Percentiles rank a stretch among this genome's conserved stretches.
Evolutionary conservation across 2,329 filamentous ascomycete genomes (phyloP).

Genomic region (Botrytis hyacinthi): DNA sequence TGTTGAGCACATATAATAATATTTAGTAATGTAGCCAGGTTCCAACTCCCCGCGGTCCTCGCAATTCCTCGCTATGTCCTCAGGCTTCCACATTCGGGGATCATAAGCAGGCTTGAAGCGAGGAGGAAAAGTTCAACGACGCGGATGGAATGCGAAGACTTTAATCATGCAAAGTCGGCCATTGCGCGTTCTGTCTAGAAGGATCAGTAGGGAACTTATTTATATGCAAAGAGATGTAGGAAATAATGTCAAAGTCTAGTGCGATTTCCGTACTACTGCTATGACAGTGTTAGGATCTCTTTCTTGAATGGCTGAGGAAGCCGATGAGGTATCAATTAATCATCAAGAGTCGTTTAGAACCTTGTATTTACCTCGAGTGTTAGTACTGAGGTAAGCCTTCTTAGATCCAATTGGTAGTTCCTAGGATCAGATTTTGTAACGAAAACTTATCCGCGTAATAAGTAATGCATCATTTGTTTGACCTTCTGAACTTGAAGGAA

Average conservation of each 20-base stretch:
- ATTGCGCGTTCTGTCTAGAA: not conserved
- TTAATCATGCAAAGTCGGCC: not conserved
- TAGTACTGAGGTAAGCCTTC: not conserved
- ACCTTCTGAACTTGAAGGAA: not conserved
- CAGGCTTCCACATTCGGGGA: too few species aligned
- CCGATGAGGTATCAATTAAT: not conserved
- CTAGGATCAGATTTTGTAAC: not conserved
- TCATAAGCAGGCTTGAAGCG: not conserved
- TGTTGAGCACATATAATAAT: not conserved
- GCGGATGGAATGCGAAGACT: not conserved
- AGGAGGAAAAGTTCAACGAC: not conserved
- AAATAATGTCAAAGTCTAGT: not conserved
- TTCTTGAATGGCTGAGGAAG: not conserved
- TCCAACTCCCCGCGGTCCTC: not conserved
- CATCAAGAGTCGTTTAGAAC: not conserved
- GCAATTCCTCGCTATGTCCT: not conserved
- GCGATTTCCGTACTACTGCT: not conserved
- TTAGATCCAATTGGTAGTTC: not conserved
- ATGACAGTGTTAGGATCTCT: not conserved
- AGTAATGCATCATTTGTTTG: not conserved
- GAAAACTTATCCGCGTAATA: not conserved
- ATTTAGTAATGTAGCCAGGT: too few species aligned
- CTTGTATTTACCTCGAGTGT: too few species aligned
- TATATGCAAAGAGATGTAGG: not conserved
- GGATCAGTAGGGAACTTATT: not conserved